These are phyloP conservation scores for Colletotrichum sansevieriae DNA, from an alignment of 2,329 filamentous ascomycete species.

Conservation along the genomic window DNA sequence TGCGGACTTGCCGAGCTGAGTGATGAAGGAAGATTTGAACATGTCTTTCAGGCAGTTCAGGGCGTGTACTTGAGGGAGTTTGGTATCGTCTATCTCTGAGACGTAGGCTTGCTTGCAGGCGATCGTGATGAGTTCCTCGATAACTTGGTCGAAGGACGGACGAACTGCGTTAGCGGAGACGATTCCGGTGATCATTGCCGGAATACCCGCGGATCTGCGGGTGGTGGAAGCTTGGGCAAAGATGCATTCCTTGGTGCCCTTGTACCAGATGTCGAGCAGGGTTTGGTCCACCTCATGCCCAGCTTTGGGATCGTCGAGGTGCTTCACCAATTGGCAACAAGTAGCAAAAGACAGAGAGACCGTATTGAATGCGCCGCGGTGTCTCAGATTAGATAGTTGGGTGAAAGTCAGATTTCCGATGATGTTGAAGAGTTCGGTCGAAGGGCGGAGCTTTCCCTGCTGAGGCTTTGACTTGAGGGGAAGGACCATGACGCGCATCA, in stretches of 20 bases:
- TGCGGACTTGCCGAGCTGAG: constrained; percentile 80
- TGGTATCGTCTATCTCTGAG: constrained; percentile 71
- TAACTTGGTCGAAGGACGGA: constrained; percentile 74
- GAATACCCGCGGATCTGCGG: constrained; percentile 90
- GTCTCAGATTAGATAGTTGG: constrained; percentile 85
- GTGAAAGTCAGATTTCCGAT: constrained; percentile 83
- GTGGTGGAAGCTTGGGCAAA: constrained; percentile 84
- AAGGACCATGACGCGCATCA: constrained; percentile 74
- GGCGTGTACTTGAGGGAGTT: constrained; percentile 92
- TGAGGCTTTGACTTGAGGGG: constrained; percentile 64
- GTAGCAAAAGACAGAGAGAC: constrained; percentile 88
- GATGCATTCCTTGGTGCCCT: constrained; percentile 78
- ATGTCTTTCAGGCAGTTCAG: constrained; percentile 94
- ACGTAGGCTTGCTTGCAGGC: constrained; percentile 66
- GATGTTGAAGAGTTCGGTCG: constrained; percentile 68
- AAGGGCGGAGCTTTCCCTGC: constrained; percentile 60
- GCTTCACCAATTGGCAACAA: constrained; percentile 77
- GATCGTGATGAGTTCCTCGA: constrained; percentile 72
- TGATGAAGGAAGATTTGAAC: constrained; percentile 84
- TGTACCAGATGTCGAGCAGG: constrained; percentile 78
- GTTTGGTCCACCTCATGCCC: constrained; percentile 49
- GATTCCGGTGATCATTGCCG: constrained; percentile 86
- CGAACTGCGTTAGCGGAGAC: constrained; percentile 73
- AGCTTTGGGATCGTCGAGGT: constrained; percentile 50
- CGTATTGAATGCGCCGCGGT: constrained; percentile 93